phyloP scores from a whole-genome alignment of 2,329 filamentous ascomycete genomes.

The Cercospora sesami region DNA sequence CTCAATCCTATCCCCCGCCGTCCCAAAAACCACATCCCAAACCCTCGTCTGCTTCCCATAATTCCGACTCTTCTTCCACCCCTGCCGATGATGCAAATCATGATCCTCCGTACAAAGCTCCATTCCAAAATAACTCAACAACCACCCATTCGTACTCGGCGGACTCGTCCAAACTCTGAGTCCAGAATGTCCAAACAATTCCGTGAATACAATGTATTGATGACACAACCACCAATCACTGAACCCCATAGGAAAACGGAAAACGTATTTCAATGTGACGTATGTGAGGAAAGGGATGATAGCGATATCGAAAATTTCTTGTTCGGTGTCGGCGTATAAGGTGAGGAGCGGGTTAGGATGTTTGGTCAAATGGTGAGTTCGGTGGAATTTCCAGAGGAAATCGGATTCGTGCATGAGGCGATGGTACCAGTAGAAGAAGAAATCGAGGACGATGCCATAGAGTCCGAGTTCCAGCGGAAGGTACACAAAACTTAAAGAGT shows the following conservation, averaged over 20 bases:
- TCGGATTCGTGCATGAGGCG: conserved; percentile 46
- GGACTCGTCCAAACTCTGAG: conserved; percentile 42
- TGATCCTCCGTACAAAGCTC: conserved; percentile 49
- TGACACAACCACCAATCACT: conserved; percentile 52
- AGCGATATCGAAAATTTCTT: conserved; percentile 48
- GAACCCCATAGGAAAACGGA: conserved; percentile 49
- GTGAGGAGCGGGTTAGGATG: conserved; percentile 48
- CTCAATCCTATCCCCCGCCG: conserved; percentile 41
- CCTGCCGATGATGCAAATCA: conserved; percentile 43
- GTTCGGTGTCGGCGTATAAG: conserved; percentile 46
- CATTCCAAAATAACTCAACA: conserved; percentile 38
- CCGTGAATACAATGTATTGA: conserved; percentile 47
- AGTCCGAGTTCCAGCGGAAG: conserved; percentile 45
- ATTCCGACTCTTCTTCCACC: conserved; percentile 43
- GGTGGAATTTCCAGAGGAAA: conserved; percentile 48
- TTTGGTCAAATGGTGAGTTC: conserved; percentile 50
- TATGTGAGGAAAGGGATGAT: conserved; percentile 46
- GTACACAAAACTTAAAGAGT: conserved; percentile 28
- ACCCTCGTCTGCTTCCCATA: conserved; percentile 46
- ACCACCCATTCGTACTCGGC: conserved; percentile 37
- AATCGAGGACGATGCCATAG: conserved; percentile 49
- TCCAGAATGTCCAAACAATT: conserved; percentile 45
- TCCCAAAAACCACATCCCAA: conserved; percentile 43
- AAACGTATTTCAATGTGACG: conserved; percentile 37
- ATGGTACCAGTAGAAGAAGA: conserved; percentile 49